Percentiles rank a stretch among this genome's conserved stretches.
Conservation (phyloP, 2,329 filamentous ascomycete species). For the Monilinia vaccinii-corymbosi region DNA sequence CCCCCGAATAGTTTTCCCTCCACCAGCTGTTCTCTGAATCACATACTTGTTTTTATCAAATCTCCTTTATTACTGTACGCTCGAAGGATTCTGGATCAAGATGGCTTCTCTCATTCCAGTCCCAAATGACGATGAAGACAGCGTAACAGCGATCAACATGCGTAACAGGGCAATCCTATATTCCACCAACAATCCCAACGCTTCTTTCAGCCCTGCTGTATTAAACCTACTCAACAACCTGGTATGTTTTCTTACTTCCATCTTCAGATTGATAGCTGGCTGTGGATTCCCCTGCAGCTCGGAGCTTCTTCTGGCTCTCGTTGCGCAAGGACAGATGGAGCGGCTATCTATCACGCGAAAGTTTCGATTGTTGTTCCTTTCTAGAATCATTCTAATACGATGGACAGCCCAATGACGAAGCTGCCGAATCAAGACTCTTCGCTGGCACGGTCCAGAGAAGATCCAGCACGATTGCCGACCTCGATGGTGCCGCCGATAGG, state of each 20-base stretch:
- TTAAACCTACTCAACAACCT: not conserved
- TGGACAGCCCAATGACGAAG: constrained; percentile 1
- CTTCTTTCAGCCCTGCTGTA: not conserved
- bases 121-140: not conserved
- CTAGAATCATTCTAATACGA: not conserved
- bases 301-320: too few relatives aligned
- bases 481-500: not conserved
- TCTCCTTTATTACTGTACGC: not conserved
- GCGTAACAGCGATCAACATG: not conserved
- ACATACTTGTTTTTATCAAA: not conserved
- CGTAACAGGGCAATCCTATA: not conserved
- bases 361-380: fast-evolving
- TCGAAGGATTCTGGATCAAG: not conserved
- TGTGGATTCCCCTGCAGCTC: too few relatives aligned
- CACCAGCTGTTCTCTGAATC: not conserved
- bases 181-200: not conserved
- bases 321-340: too few relatives aligned
- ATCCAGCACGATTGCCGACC: not conserved
- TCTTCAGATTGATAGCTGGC: too few relatives aligned
- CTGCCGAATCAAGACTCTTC: not conserved
- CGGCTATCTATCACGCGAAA: too few relatives aligned
- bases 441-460: not conserved
- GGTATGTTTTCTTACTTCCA: not conserved
- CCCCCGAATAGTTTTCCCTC: not conserved
- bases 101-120: not conserved